These are phyloP conservation scores for Meredithiella fracta DNA, from an alignment of 2,329 filamentous ascomycete species.

Conservation along the genomic window DNA sequence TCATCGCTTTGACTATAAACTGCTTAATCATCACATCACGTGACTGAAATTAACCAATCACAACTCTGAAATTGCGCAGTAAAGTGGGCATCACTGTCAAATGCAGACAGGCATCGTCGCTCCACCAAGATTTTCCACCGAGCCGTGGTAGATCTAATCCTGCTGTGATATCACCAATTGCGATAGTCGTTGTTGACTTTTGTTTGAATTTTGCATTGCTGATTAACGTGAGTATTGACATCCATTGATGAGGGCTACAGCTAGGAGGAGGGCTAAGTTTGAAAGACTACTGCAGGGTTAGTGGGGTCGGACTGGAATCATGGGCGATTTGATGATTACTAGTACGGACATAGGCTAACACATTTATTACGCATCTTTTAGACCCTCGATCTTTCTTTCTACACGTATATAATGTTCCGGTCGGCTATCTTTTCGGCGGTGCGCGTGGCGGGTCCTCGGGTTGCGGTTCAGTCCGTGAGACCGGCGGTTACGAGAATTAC, in stretches of 20 bases:
- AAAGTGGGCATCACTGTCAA: neutral
- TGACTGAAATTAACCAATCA: neutral
- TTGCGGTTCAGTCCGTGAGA: slow-evolving; percentile 31
- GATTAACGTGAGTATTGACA: no score
- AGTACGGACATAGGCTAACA: no score
- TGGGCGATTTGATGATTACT: no score
- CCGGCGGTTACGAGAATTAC: slow-evolving; percentile 42
- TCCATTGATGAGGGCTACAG: no score
- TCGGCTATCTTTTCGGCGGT: slow-evolving; percentile 46
- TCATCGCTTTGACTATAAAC: no score
- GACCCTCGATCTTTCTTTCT: neutral
- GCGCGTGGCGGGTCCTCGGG: slow-evolving; percentile 6
- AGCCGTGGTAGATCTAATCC: neutral
- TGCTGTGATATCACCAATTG: neutral
- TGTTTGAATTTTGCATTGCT: no score
- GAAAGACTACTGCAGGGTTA: no score
- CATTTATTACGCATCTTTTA: no score
- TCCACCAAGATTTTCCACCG: neutral
- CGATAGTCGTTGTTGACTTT: no score
- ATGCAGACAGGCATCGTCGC: neutral
- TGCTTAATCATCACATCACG: neutral
- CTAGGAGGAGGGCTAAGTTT: no score
- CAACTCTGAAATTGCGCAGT: neutral
- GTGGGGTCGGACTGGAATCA: no score
- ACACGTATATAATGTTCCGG: slow-evolving; percentile 56